A percentile compares a stretch with the other conserved stretches of the same genome.
phyloP scores from a whole-genome alignment of 176 grass and related monocot genomes.

The Cenchrus americanus region DNA sequence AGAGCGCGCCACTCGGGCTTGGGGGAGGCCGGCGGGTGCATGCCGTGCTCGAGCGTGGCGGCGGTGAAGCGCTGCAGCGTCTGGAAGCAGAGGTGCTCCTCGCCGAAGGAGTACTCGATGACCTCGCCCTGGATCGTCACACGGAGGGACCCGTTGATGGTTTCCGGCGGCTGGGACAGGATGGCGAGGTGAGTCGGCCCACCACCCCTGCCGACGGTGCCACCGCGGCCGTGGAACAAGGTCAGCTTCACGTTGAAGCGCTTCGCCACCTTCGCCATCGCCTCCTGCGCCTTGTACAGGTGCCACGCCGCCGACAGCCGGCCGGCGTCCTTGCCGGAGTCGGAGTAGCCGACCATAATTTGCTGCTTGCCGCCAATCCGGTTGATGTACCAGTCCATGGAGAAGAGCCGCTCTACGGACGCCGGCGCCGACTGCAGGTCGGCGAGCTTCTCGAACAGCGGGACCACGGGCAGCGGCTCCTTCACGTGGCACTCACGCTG shows the following conservation, averaged over 20 bases:
- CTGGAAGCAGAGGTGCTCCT: conserved; percentile 80
- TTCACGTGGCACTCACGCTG: conserved; percentile 65
- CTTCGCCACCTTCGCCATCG: conserved; percentile 70
- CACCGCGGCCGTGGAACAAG: conserved; percentile 80
- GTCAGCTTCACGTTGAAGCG: conserved; percentile 70
- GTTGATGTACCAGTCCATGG: conserved; percentile 72
- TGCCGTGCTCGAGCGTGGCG: conserved; percentile 89
- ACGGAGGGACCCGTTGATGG: conserved; percentile 76
- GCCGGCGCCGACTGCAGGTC: conserved; percentile 67
- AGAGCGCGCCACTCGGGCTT: conserved; percentile 81
- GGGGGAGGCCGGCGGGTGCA: conserved; percentile 72
- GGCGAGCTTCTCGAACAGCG: conserved; percentile 83
- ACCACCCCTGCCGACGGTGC: conserved; percentile 79
- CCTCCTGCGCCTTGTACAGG: conserved; percentile 83
- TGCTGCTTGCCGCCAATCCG: conserved; percentile 77
- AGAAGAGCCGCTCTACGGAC: conserved; percentile 61
- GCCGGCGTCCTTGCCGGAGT: conserved; percentile 93
- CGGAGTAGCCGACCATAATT: conserved; percentile 93
- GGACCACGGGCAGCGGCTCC: conserved; percentile 64
- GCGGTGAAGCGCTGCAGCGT: conserved; percentile 84
- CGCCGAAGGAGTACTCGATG: conserved; percentile 81
- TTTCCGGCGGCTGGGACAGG: conserved; percentile 89
- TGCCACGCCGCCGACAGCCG: conserved; percentile 83
- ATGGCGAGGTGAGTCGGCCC: conserved; percentile 86
- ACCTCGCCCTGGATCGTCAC: conserved; percentile 94